These are phyloP conservation scores for Trichoderma citrinoviride DNA, from an alignment of 2,329 filamentous ascomycete species.

Conservation along the genomic window DNA sequence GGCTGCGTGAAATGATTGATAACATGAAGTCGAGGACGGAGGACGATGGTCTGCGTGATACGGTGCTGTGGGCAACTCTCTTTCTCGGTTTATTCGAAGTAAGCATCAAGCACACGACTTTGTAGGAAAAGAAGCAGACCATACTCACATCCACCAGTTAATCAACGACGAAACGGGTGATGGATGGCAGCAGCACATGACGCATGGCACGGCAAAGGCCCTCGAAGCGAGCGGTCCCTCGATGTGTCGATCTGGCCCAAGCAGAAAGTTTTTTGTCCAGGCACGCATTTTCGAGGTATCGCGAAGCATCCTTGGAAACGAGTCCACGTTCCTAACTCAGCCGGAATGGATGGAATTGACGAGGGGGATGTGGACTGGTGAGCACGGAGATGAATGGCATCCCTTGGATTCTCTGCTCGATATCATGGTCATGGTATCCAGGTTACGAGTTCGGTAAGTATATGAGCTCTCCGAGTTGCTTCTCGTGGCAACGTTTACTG, in stretches of 20 bases:
- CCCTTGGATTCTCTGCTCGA: constrained; percentile 31
- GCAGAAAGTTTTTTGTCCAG: constrained; percentile 33
- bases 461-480: background rate
- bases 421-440: constrained; percentile 34
- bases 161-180: constrained; percentile 34
- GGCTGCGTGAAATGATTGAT: constrained; percentile 26
- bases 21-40: background rate
- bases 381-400: background rate
- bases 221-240: constrained; percentile 32
- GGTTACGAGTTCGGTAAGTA: constrained; percentile 33
- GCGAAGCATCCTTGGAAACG: constrained; percentile 29
- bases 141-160: constrained; percentile 26
- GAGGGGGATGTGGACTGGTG: constrained; percentile 3
- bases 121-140: background rate
- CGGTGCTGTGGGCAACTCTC: constrained; percentile 36
- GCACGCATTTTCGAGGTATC: constrained; percentile 30
- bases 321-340: constrained; percentile 27
- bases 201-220: constrained; percentile 35
- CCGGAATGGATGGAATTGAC: constrained; percentile 26
- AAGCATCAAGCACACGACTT: background rate
- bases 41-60: constrained; percentile 17
- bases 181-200: constrained; percentile 37
- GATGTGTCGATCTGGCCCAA: constrained; percentile 27
- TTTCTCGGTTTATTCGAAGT: constrained; percentile 38
- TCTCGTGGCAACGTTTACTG: background rate